Conservation (phyloP, 192 early-diverging fungal species). For the Lunasporangiospora selenospora region DNA sequence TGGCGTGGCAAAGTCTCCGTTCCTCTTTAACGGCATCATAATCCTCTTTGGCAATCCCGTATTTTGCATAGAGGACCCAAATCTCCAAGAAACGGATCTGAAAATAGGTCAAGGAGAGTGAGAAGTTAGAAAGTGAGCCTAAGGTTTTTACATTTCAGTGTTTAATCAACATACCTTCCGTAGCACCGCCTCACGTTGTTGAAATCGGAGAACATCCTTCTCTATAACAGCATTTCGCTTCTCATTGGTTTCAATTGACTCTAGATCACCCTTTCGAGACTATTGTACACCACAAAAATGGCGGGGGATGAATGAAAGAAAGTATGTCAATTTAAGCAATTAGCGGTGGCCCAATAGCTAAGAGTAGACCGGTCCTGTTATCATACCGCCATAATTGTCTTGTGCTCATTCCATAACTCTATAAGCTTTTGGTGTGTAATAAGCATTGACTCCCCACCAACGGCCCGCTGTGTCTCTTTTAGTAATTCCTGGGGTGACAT, state of each 20-base stretch:
- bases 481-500: conserved; percentile 82
- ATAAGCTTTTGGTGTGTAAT: conserved; percentile 74
- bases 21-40: conserved; percentile 59
- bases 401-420: conserved; percentile 59
- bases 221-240: conserved; percentile 76
- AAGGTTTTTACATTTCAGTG: background rate
- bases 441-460: conserved; percentile 71
- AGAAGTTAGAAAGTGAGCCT: background rate
- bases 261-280: conserved; percentile 56
- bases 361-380: background rate
- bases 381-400: conserved; percentile 46
- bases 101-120: background rate
- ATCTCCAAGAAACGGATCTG: conserved; percentile 66
- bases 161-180: conserved; percentile 32
- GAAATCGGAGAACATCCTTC: conserved; percentile 76
- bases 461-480: conserved; percentile 84
- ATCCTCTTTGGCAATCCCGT: conserved; percentile 61
- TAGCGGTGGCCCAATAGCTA: no score
- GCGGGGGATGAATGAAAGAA: background rate
- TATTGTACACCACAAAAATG: conserved; percentile 11
- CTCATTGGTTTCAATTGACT: conserved; percentile 66
- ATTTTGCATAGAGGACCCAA: conserved; percentile 67
- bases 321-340: no score
- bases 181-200: conserved; percentile 73
- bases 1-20: conserved; percentile 41